phyloP scores from a whole-genome alignment of 1,284 basidiomycete species.

The Marasmius tenuissimus region DNA sequence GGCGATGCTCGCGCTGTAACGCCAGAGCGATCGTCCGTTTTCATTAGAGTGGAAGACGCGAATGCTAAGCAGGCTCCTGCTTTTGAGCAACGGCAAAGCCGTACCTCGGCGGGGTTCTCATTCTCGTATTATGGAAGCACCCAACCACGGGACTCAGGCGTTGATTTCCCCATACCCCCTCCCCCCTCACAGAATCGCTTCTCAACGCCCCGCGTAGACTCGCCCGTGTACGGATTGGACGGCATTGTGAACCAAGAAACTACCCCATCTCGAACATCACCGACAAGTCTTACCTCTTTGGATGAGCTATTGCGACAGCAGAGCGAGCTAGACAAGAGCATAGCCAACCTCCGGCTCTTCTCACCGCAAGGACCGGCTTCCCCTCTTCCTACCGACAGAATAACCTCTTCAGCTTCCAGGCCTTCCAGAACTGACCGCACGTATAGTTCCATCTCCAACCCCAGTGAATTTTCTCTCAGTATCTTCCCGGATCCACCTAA shows the following conservation, averaged over 20 bases:
- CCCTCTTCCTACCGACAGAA: conserved; percentile 5
- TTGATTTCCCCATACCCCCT: conserved; percentile 14
- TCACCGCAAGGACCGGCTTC: conserved; percentile 29
- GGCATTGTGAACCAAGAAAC: conserved; percentile 30
- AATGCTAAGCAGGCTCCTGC: background rate
- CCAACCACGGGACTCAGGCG: conserved; percentile 8
- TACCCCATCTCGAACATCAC: conserved; percentile 12
- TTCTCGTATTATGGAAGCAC: conserved; percentile 40
- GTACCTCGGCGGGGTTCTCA: conserved; percentile 25
- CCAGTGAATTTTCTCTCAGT: conserved; percentile 68
- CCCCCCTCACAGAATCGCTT: conserved; percentile 7
- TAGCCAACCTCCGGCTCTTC: conserved; percentile 54
- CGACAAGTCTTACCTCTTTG: conserved; percentile 35
- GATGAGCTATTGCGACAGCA: conserved; percentile 62
- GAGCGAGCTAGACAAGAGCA: conserved; percentile 62
- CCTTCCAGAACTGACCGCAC: conserved; percentile 7
- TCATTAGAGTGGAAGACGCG: background rate
- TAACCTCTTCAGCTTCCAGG: conserved; percentile 14
- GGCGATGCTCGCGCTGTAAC: background rate
- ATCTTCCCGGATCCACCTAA: conserved; percentile 66
- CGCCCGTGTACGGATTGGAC: conserved; percentile 50
- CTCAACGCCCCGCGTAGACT: conserved; percentile 28
- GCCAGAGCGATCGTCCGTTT: background rate
- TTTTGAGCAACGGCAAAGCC: conserved; percentile 7
- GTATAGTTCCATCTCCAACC: conserved; percentile 8